Evolutionary conservation across 257 asterid genomes (phyloP).

Genomic region (Jasminum sambac): DNA sequence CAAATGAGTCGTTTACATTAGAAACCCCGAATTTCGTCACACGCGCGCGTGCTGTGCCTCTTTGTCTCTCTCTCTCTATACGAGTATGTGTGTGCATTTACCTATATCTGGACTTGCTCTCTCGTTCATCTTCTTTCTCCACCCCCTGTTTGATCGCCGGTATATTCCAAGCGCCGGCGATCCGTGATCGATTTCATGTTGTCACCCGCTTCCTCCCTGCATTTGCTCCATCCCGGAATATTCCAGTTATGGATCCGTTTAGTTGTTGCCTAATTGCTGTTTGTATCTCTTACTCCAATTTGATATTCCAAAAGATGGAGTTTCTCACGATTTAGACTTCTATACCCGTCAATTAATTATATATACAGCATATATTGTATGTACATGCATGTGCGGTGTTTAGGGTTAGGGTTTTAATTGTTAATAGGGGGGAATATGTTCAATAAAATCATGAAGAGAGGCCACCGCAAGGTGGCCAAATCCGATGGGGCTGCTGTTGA

Average conservation of each 20-base stretch:
- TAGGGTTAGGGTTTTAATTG: constrained; percentile 25
- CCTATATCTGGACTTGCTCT: constrained; percentile 20
- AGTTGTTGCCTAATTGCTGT: background rate
- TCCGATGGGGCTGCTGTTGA: constrained; percentile 32
- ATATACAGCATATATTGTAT: constrained; percentile 10
- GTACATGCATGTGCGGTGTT: constrained; percentile 18
- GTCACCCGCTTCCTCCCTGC: background rate
- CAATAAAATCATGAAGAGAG: constrained; percentile 47
- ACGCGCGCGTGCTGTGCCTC: background rate
- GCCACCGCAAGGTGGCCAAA: constrained; percentile 51
- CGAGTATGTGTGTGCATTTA: constrained; percentile 11
- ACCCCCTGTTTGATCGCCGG: constrained; percentile 42
- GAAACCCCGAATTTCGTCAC: constrained; percentile 22
- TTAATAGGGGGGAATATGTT: constrained; percentile 35
- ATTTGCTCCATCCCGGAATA: background rate
- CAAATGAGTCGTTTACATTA: too few relatives aligned
- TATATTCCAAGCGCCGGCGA: constrained; percentile 41
- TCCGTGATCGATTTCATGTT: constrained; percentile 17
- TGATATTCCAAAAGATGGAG: constrained; percentile 2
- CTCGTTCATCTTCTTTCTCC: constrained; percentile 9
- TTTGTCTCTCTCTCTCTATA: constrained; percentile 1
- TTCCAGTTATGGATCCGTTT: constrained; percentile 16
- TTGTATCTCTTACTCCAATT: background rate
- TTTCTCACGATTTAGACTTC: constrained; percentile 1
- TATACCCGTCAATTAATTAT: background rate